Evolutionary conservation across 1,139 yeast species (phyloP), one percentile per base, ranked within the genome.

Genomic region (Trichomonascaceae sp.): DNA sequence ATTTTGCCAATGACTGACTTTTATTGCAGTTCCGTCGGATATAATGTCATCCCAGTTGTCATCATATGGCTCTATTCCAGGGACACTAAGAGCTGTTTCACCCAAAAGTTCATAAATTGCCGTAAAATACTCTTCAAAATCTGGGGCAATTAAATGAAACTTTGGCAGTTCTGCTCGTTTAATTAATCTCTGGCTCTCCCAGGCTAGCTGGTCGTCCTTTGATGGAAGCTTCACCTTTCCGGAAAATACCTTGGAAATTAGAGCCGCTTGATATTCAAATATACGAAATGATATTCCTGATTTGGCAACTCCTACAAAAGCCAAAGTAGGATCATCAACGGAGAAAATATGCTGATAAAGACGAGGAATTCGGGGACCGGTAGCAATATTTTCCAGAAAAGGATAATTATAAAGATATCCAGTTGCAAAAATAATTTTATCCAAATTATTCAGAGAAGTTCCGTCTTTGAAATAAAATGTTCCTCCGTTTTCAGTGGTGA

Each of bases 371-470:
- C 32, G 38, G 13, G 43, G 43, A 2, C 45, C 45, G 3, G 51
- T 45, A 12, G 17, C 43, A 43, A 55, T 47, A 8, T 52, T 38
- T 12, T 58, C 55, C 49, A 81, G 62, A 54, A 70, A 78, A 6
- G 84, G 83, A 53, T 74, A 70, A 36, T 77, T 72, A 59, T 79
- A 76, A 20, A 75, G 69, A 64, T 80, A 84, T 0, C 90, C 89
- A 1, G 90, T 84, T 32, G 87, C 85, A 65, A 79, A 83, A 2
- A 85, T 64, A 13, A 84, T 65, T 15, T 61, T 63, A 55, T 81
- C 86, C 47, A 83, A 49, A 22, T 20, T 74, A 49, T 72, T 68
- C 0, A 63, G 63, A n/a, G 59, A 43, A 12, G 22, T 20, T 2
- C 52, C 49, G 2, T 62, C 64, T 39, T 62, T 64, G 39, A 50